Base-by-base conservation (phyloP, 306 rosid genomes). In the Parietaria judaica region DNA sequence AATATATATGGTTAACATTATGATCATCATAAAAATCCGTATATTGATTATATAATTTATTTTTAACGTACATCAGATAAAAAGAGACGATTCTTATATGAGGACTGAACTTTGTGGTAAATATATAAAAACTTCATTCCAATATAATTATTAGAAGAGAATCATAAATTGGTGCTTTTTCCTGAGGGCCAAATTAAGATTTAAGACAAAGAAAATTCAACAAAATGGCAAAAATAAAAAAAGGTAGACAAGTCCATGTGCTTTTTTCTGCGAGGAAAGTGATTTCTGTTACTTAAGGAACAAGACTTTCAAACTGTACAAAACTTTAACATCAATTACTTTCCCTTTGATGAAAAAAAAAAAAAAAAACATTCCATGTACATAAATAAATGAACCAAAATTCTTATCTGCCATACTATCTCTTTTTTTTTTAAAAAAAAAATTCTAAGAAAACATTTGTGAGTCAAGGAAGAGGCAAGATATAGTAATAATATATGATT, bases 161-260 rank as follows among this genome's bases (percentile, higher is more conserved):
- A 41, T 41, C 6, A 23, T 5, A 41, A 1, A 41, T 49, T 49
- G 53, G 53, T 49, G n/a, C n/a, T n/a, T n/a, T 41, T 41, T 41
- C 9, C 1, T 3, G 7, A 41, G 9, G 45, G 45, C 9, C 9
- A 41, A 49, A 49, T 11, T 49, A 49, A 49, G 12, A 3, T 6
- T 8, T 49, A 49, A 49, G 14, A 10, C 5, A 23, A 23, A 23
- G 31, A 23, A 23, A 23, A 49, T 49, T 49, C 52, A n/a, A 49
- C 53, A 49, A 41, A 7, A 49, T 49, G 6, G 12, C 52, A 5
- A 49, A 49, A 49, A 49, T 49, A 49, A 7, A 46, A 49, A 49
- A 49, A n/a, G 14, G 8, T 10, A 49, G 53, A 49, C 53, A 49
- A 49, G 53, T 49, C 53, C 53, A 49, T n/a, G 53, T 49, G 53